These are phyloP conservation scores for Neostapfia colusana DNA, from an alignment of 176 grass and related monocot species.

Conservation along the genomic window DNA sequence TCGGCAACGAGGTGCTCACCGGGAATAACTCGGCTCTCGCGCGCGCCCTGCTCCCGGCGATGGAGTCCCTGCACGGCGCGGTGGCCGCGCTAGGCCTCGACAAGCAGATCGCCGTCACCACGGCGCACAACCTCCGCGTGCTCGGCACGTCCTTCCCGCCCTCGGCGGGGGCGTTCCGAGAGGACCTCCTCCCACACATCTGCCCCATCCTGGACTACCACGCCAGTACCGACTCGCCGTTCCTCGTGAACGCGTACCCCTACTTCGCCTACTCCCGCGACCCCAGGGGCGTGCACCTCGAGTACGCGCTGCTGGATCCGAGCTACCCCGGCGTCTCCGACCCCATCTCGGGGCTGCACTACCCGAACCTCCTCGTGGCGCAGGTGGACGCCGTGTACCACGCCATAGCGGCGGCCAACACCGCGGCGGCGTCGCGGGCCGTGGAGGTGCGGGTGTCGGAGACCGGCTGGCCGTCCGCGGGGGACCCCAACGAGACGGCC, in stretches of 20 bases:
- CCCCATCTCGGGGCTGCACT: conserved; percentile 52
- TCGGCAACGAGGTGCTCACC: conserved; percentile 85
- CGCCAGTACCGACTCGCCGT: conserved; percentile 53
- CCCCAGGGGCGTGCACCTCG: conserved; percentile 48
- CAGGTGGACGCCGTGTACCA: conserved; percentile 79
- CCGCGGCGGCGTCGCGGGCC: conserved; percentile 31
- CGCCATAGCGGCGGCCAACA: conserved; percentile 59
- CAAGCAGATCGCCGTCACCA: conserved; percentile 57
- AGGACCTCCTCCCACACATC: conserved; percentile 51
- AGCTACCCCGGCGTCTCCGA: conserved; percentile 46
- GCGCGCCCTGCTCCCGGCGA: conserved; percentile 50
- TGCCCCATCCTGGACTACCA: conserved; percentile 68
- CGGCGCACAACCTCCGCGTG: conserved; percentile 56
- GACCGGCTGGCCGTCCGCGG: conserved; percentile 72
- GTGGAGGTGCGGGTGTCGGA: conserved; percentile 76
- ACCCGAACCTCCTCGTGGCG: conserved; percentile 68
- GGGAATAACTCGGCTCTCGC: conserved; percentile 41
- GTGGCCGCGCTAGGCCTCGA: conserved; percentile 47
- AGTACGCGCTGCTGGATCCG: conserved; percentile 63
- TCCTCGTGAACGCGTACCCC: conserved; percentile 74
- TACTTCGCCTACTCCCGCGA: conserved; percentile 73
- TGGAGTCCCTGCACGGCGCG: conserved; percentile 55
- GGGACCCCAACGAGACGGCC: conserved; percentile 47
- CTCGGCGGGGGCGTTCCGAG: conserved; percentile 41
- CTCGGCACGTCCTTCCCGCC: conserved; percentile 68